Evolutionary conservation across 768 basidiomycete genomes (phyloP), one percentile per base, ranked within the genome.

Genomic region (Suillus spraguei): DNA sequence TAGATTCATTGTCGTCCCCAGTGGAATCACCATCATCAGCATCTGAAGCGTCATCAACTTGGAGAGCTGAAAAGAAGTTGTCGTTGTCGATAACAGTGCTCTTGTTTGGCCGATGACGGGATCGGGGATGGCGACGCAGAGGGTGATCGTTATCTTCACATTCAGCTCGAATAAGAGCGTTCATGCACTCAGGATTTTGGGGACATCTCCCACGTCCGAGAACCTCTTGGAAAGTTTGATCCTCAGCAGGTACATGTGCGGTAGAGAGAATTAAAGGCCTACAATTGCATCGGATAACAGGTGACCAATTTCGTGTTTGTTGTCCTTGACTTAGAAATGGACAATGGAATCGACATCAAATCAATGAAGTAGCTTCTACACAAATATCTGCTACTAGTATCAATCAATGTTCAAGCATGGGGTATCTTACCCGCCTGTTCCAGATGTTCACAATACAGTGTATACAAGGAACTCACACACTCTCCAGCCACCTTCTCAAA

Each of bases 391-490:
- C 52, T 35, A 35, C 52, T 10, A 20, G 33, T 53, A 14, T 53
- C 17, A 28, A 33, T 53, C 38, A 58, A 5, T 17, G 6, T 11
- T 58, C 56, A 58, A 41, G 28, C 17, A 58, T 8, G 38, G 39
- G 36, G 14, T 53, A 28, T 39, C 38, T 56, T 20, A 20, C 24
- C 17, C 16, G 22, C 61, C 36, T 60, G 60, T 39, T 71, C 73
- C 47, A 85, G 66, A 38, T 80, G 67, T 36, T 70, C 75, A 58
- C 82, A 79, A 71, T 92, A 92, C 17, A 77, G 62, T 54, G 69
- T 70, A 89, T 90, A 92, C 33, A 92, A 77, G 64, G 82, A 79
- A 35, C 77, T 75, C 35, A 91, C 80, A 36, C 79, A 73, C 17
- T 77, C 71, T 2, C 88, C 87, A 0, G 86, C 83, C 8, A 86